Conservation (phyloP, 2,329 filamentous ascomycete genomes). For the Nigrospora osmanthi region DNA sequence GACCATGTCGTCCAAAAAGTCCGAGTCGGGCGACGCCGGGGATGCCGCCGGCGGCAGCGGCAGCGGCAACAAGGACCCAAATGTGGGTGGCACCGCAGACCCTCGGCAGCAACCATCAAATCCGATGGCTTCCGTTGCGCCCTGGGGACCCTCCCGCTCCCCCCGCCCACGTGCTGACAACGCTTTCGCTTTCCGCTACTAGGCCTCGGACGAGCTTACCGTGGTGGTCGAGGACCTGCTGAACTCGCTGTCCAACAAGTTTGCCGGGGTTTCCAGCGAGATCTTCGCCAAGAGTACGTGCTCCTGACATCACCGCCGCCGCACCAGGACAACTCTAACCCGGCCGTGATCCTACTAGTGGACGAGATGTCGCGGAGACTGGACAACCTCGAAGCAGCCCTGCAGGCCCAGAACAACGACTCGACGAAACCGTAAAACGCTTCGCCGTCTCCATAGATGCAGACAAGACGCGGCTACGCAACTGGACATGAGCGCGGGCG, state of each 20-base stretch:
- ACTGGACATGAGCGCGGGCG: slow-evolving; percentile 4
- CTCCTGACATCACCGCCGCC: background rate
- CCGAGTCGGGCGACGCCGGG: slow-evolving; percentile 6
- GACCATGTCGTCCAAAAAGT: slow-evolving; percentile 18
- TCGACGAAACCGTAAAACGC: slow-evolving; percentile 27
- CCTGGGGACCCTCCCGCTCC: no score
- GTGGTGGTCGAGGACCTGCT: slow-evolving; percentile 81
- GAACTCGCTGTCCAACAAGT: slow-evolving; percentile 78
- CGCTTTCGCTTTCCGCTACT: background rate
- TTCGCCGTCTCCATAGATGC: no score
- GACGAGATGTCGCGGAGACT: slow-evolving; percentile 87
- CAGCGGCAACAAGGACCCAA: slow-evolving; percentile 8
- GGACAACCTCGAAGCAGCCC: slow-evolving; percentile 71
- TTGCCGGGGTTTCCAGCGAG: slow-evolving; percentile 75
- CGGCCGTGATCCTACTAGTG: slow-evolving; percentile 48
- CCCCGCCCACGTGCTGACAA: no score
- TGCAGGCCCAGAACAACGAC: slow-evolving; percentile 38
- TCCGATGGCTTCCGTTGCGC: no score
- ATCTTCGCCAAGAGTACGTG: slow-evolving; percentile 76
- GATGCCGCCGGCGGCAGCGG: slow-evolving; percentile 5
- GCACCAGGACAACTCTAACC: background rate
- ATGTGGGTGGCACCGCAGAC: background rate
- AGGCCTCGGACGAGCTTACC: slow-evolving; percentile 54
- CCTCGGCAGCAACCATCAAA: no score
- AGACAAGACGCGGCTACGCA: no score